These are phyloP conservation scores for Neonothopanus nambi DNA, from an alignment of 1,284 basidiomycete genomes.

Conservation along the genomic window DNA sequence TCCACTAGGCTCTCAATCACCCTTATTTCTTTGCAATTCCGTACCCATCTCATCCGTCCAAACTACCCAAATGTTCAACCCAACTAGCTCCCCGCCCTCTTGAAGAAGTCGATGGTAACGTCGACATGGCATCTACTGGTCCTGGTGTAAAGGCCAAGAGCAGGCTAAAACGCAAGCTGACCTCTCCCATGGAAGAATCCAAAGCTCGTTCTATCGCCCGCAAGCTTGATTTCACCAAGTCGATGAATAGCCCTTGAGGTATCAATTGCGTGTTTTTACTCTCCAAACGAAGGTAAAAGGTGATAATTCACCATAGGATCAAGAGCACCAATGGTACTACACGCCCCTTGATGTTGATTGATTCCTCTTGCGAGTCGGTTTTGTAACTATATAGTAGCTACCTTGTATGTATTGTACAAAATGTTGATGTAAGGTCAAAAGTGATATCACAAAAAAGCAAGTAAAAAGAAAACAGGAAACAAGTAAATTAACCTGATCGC, in stretches of 20 bases:
- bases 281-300: too few species aligned
- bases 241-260: slow-evolving; percentile 21
- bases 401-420: background rate
- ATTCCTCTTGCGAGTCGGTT: background rate
- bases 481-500: background rate
- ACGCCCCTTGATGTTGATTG: background rate
- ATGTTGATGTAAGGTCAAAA: background rate
- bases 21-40: slow-evolving; percentile 80
- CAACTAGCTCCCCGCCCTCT: slow-evolving; percentile 53
- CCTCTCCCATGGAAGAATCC: slow-evolving; percentile 40
- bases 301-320: too few species aligned
- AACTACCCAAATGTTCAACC: slow-evolving; percentile 74
- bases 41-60: slow-evolving; percentile 78
- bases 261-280: background rate
- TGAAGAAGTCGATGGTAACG: slow-evolving; percentile 76
- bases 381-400: background rate
- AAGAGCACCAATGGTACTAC: too few species aligned
- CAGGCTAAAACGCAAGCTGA: slow-evolving; percentile 47
- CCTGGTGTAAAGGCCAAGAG: slow-evolving; percentile 38
- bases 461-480: background rate
- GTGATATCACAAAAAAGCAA: background rate
- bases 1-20: slow-evolving; percentile 67
- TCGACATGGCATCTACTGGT: slow-evolving; percentile 42
- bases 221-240: slow-evolving; percentile 49
- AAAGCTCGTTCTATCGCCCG: slow-evolving; percentile 47